A percentile compares a stretch with the other conserved stretches of the same genome.
Conservation (phyloP, 495 filamentous ascomycete species). For the Xylaria venustula region DNA sequence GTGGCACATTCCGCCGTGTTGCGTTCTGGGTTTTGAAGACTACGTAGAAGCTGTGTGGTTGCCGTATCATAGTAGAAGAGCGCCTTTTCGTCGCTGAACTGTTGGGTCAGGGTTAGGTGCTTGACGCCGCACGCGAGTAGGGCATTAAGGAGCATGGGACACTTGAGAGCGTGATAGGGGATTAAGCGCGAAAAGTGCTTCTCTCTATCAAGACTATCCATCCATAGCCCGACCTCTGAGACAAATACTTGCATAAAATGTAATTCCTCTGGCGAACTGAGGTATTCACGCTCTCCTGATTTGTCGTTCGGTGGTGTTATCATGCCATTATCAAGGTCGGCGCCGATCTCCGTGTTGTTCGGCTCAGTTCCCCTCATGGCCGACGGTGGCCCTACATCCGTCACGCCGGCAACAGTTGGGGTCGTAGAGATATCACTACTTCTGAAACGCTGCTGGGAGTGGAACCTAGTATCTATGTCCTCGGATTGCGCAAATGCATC, state of each 20-base stretch:
- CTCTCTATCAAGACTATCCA: conserved; percentile 84
- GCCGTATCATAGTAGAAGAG: conserved; percentile 80
- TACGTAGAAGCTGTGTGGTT: conserved; percentile 67
- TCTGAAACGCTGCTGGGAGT: conserved; percentile 23
- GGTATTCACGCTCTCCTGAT: conserved; percentile 47
- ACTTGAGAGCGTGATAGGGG: conserved; percentile 75
- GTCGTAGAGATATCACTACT: conserved; percentile 31
- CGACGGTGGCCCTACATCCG: conserved; percentile 22
- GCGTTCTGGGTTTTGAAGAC: conserved; percentile 76
- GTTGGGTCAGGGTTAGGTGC: conserved; percentile 71
- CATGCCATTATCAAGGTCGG: conserved; percentile 29
- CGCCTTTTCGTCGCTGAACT: conserved; percentile 75
- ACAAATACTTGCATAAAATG: conserved; percentile 88
- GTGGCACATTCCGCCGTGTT: conserved; percentile 87
- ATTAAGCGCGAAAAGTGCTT: conserved; percentile 88
- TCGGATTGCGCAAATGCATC: conserved; percentile 26
- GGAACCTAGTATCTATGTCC: conserved; percentile 16
- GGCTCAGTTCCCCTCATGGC: conserved; percentile 21
- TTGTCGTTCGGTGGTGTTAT: conserved; percentile 53
- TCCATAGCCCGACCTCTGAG: conserved; percentile 88
- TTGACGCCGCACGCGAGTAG: conserved; percentile 86
- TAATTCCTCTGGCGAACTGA: conserved; percentile 73
- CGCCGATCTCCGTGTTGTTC: conserved; percentile 12
- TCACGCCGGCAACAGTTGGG: conserved; percentile 27
- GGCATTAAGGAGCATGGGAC: conserved; percentile 90